A percentile compares a stretch with the other conserved stretches of the same genome.
These are phyloP conservation scores for Phytophthora parvispora DNA, from an alignment of 352 stramenopile genomes.

Conservation along the genomic window DNA sequence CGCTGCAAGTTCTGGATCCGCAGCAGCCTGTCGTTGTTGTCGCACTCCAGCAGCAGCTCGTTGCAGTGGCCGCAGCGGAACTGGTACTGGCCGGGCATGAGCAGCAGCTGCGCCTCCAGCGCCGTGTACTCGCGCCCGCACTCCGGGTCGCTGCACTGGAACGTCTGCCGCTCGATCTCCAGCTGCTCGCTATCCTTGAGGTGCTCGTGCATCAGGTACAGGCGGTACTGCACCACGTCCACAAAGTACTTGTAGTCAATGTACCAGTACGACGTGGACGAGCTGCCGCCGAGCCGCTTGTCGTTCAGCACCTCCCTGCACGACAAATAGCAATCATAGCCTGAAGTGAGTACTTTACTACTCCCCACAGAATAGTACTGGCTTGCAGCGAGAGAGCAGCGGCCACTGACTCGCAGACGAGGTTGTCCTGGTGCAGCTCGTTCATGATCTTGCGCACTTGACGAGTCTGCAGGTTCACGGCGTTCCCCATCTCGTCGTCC, in stretches of 20 bases:
- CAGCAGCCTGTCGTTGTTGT: conserved; percentile 87
- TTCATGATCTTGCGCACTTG: conserved; percentile 93
- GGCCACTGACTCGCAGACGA: conserved; percentile 86
- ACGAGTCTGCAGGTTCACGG: conserved; percentile 89
- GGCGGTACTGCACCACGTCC: conserved; percentile 89
- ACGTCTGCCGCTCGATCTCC: conserved; percentile 90
- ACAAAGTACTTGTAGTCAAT: conserved; percentile 96
- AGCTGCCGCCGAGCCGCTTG: conserved; percentile 86
- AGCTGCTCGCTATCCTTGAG: conserved; percentile 89
- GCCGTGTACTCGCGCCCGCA: conserved; percentile 91
- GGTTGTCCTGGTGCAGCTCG: conserved; percentile 86
- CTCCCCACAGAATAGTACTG: neutral
- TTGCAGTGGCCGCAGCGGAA: conserved; percentile 92
- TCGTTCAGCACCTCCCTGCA: conserved; percentile 89
- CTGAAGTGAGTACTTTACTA: conserved; percentile 15
- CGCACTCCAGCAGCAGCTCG: conserved; percentile 85
- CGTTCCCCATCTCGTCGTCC: conserved; percentile 91
- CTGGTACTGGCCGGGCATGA: conserved; percentile 86
- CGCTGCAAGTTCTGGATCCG: conserved; percentile 82
- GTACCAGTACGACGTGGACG: conserved; percentile 92
- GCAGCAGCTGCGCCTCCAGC: conserved; percentile 82
- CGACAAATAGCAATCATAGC: neutral
- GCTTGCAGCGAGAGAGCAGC: neutral
- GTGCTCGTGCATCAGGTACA: conserved; percentile 91
- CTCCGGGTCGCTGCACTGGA: conserved; percentile 87